phyloP scores from a whole-genome alignment of 2,329 filamentous ascomycete genomes.

The Phialemoniopsis sp. region DNA sequence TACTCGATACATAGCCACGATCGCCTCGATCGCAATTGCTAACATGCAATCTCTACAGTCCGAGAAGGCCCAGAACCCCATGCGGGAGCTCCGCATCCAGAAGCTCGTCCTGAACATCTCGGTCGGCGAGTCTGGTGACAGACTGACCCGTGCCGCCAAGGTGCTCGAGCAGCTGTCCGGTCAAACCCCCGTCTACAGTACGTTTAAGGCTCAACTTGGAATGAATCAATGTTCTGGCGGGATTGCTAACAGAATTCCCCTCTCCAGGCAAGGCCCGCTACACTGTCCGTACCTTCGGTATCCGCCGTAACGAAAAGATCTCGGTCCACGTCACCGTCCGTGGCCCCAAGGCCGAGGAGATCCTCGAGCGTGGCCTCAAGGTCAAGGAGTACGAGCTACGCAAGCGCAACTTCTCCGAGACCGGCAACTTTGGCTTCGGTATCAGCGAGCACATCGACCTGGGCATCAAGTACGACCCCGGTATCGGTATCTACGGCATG shows the following conservation, averaged over 20 bases:
- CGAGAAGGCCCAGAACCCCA: conserved; percentile 94
- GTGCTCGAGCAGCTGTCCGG: conserved; percentile 98
- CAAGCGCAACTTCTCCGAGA: conserved; percentile 99
- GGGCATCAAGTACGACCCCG: conserved; percentile 99
- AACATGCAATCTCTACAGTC: conserved; percentile 34
- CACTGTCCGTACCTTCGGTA: conserved; percentile 99
- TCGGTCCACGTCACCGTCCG: conserved; percentile 98
- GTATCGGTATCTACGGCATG: conserved; percentile 99
- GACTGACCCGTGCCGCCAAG: conserved; percentile 99
- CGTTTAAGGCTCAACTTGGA: background rate
- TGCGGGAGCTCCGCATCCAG: conserved; percentile 99
- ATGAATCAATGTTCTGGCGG: background rate
- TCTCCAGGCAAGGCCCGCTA: conserved; percentile 92
- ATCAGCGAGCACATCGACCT: conserved; percentile 99
- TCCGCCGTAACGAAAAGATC: conserved; percentile 99
- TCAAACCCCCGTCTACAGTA: conserved; percentile 99
- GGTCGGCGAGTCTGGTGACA: conserved; percentile 99
- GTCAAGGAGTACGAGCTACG: conserved; percentile 99
- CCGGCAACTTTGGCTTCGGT: conserved; percentile 99
- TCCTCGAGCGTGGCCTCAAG: conserved; percentile 99
- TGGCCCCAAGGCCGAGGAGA: conserved; percentile 96
- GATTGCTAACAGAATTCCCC: background rate
- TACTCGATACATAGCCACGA: background rate
- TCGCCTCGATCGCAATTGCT: background rate
- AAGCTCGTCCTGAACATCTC: conserved; percentile 99